Conservation (phyloP, 441 rosid genomes). For the Kokia cookei region DNA sequence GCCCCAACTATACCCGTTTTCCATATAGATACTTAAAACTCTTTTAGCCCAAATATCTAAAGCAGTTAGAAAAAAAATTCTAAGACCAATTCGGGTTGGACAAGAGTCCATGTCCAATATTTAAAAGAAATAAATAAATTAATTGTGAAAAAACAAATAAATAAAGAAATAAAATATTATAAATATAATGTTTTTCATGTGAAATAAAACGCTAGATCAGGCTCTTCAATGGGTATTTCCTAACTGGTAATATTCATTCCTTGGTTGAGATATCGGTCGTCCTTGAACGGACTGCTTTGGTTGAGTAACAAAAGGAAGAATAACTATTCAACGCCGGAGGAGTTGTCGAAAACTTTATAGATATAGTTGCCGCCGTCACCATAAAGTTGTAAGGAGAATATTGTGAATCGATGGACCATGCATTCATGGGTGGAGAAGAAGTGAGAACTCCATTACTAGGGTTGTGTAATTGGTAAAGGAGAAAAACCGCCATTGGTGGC, state of each 20-base stretch:
- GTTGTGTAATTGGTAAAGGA: slow-evolving; percentile 61
- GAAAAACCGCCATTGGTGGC: slow-evolving; percentile 40
- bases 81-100: no score
- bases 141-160: no score
- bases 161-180: no score
- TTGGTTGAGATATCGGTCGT: slow-evolving; percentile 1
- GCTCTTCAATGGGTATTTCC: slow-evolving; percentile 41
- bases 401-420: slow-evolving; percentile 35
- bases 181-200: no score
- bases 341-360: slow-evolving; percentile 24
- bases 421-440: slow-evolving; percentile 20
- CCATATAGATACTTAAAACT: no score
- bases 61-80: no score
- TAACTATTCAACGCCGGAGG: slow-evolving; percentile 18
- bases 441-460: slow-evolving; percentile 35
- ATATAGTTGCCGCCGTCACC: background rate
- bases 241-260: background rate
- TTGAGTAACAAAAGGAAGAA: slow-evolving; percentile 12
- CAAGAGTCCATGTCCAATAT: no score
- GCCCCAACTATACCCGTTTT: no score
- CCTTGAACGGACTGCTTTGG: background rate
- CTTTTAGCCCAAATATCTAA: no score
- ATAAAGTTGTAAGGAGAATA: slow-evolving; percentile 18
- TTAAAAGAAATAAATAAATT: no score
- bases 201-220: slow-evolving; percentile 37